A percentile compares a stretch with the other conserved stretches of the same genome.
These are phyloP conservation scores for Ceratorhiza oryzae-sativae DNA, from an alignment of 1,284 basidiomycete species.

Conservation along the genomic window DNA sequence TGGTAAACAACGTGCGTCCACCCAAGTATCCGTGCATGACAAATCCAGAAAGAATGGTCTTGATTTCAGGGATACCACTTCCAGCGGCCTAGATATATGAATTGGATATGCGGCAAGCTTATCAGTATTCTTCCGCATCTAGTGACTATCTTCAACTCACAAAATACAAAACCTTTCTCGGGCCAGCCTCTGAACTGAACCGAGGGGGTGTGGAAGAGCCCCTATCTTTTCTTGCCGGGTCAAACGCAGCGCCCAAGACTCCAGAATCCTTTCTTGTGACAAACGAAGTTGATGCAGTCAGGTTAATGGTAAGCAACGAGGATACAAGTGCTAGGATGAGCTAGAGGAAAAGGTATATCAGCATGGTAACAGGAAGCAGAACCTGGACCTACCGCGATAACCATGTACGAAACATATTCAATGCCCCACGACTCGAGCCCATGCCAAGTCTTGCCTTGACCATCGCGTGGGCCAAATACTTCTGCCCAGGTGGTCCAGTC, in stretches of 20 bases:
- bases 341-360: constrained; percentile 52
- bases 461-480: constrained; percentile 47
- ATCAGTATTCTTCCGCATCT: constrained; percentile 29
- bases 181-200: constrained; percentile 43
- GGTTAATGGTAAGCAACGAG: constrained; percentile 80
- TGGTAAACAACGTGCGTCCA: constrained; percentile 87
- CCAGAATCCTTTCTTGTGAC: constrained; percentile 86
- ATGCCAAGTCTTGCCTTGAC: constrained; percentile 44
- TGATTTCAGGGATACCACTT: constrained; percentile 96
- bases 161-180: constrained; percentile 79
- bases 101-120: constrained; percentile 38
- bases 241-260: constrained; percentile 64
- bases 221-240: constrained; percentile 40
- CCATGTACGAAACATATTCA: constrained; percentile 76
- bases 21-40: constrained; percentile 98
- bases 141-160: constrained; percentile 55
- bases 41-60: constrained; percentile 96
- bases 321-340: constrained; percentile 74
- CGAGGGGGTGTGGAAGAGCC: constrained; percentile 51
- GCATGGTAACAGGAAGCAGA: background rate
- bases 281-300: constrained; percentile 89
- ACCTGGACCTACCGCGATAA: constrained; percentile 72
- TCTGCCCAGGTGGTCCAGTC: constrained; percentile 81
- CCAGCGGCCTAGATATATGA: constrained; percentile 75
- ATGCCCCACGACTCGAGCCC: constrained; percentile 55